A percentile compares a stretch with the other conserved stretches of the same genome.
phyloP scores from a whole-genome alignment of 192 early-diverging fungal species.

The Mortierella claussenii region DNA sequence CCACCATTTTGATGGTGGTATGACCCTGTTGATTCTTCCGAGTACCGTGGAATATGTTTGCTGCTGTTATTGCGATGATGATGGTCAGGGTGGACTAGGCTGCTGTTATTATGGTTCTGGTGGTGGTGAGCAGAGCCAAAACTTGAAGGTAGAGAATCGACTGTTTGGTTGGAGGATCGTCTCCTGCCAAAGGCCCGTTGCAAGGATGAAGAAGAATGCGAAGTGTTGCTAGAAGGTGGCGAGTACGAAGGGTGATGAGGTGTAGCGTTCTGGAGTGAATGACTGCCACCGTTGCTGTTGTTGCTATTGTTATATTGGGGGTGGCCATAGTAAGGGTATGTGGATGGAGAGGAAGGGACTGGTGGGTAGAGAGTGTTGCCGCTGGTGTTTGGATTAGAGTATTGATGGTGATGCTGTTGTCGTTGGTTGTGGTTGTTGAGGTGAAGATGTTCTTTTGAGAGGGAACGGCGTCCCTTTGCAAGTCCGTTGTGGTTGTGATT shows the following conservation, averaged over 20 bases:
- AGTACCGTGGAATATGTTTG: conserved; percentile 13
- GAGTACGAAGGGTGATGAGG: background rate
- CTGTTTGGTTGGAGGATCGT: conserved; percentile 46
- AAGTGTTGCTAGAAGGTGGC: conserved; percentile 3
- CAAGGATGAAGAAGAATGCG: background rate
- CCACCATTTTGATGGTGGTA: too few species aligned
- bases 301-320: conserved; percentile 26
- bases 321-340: conserved; percentile 1
- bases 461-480: conserved; percentile 18
- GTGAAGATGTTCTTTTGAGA: conserved; percentile 27
- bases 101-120: too few species aligned
- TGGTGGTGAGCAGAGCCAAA: conserved; percentile 4
- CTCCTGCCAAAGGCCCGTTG: conserved; percentile 28
- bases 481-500: background rate
- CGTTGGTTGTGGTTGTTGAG: conserved; percentile 3
- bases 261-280: too few species aligned
- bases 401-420: conserved; percentile 8
- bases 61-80: background rate
- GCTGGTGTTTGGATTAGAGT: conserved; percentile 13
- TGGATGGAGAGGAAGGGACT: background rate
- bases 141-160: conserved; percentile 19
- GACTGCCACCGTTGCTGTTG: too few species aligned
- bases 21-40: conserved; percentile 3
- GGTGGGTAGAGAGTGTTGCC: conserved; percentile 7
- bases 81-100: background rate